Conservation (phyloP, 129 eudicot genomes). For the Silybum marianum region DNA sequence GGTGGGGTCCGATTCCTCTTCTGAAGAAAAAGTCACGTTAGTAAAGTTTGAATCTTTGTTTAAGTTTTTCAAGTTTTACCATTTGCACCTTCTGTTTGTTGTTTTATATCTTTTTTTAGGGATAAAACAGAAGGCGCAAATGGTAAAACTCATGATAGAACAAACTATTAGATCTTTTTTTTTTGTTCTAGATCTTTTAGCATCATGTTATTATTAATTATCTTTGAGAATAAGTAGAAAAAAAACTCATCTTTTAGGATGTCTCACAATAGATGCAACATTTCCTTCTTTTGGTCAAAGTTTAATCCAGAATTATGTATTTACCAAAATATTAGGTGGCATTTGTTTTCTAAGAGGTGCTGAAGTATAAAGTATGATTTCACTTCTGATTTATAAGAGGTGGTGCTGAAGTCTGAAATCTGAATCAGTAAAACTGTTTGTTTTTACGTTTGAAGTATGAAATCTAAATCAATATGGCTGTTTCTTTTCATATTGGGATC, state of each 20-base stretch:
- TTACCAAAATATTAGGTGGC: neutral
- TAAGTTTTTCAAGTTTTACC: neutral
- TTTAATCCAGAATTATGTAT: neutral
- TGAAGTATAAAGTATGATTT: too few species aligned
- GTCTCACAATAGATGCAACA: neutral
- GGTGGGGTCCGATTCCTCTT: constrained; percentile 51
- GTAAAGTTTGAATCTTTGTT: neutral
- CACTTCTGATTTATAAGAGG: too few species aligned
- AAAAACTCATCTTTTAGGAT: neutral
- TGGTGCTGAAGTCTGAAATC: too few species aligned
- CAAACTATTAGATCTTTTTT: too few species aligned
- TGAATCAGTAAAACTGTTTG: too few species aligned
- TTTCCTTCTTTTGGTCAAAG: neutral
- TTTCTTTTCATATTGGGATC: too few species aligned
- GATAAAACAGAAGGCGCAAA: too few species aligned
- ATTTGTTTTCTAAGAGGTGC: too few species aligned
- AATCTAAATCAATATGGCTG: too few species aligned
- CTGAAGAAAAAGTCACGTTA: constrained; percentile 18
- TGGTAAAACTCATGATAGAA: too few species aligned
- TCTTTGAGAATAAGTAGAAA: neutral
- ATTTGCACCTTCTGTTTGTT: neutral
- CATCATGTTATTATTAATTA: neutral
- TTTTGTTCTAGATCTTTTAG: neutral
- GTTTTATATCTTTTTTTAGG: too few species aligned
- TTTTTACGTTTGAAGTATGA: too few species aligned